Conservation (phyloP, 495 filamentous ascomycete species). For the Recurvomyces mirabilis region DNA sequence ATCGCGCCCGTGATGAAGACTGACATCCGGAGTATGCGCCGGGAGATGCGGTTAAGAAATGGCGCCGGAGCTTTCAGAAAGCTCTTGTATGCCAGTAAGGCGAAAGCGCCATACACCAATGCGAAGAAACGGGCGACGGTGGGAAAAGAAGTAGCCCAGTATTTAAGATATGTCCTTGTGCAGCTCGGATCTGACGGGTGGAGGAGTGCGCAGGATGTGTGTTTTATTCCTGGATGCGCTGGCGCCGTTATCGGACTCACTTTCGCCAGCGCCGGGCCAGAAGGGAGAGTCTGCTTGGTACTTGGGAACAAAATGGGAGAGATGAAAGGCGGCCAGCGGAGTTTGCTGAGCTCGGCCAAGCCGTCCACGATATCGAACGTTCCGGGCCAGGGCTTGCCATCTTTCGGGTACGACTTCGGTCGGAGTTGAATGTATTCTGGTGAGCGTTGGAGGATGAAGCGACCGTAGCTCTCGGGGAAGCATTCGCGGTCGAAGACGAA, state of each 20-base stretch:
- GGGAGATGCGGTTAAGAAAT: constrained; percentile 51
- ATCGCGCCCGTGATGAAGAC: constrained; percentile 66
- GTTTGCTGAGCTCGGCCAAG: constrained; percentile 63
- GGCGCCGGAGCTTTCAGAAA: constrained; percentile 56
- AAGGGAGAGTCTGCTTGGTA: constrained; percentile 41
- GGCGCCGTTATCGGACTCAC: constrained; percentile 70
- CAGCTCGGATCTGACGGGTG: constrained; percentile 84
- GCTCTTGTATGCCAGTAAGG: constrained; percentile 51
- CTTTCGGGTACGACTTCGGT: constrained; percentile 54
- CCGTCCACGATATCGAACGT: constrained; percentile 69
- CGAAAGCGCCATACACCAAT: constrained; percentile 55
- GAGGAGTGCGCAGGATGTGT: constrained; percentile 80
- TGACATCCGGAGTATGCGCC: constrained; percentile 53
- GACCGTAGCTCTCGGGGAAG: constrained; percentile 62
- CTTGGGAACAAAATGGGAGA: constrained; percentile 81
- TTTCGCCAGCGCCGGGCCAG: constrained; percentile 44
- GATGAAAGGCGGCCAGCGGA: constrained; percentile 78
- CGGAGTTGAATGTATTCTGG: constrained; percentile 65
- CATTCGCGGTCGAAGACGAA: constrained; percentile 88
- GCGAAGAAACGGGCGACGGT: constrained; percentile 64
- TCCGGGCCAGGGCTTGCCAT: constrained; percentile 57
- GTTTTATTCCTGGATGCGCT: constrained; percentile 73
- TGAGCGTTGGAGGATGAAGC: constrained; percentile 62
- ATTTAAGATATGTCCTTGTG: constrained; percentile 68
- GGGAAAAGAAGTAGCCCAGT: constrained; percentile 72